Percentiles rank a stretch among this genome's conserved stretches.
phyloP scores from a whole-genome alignment of 805 yeast genomes.

The Suhomyces sp. region DNA sequence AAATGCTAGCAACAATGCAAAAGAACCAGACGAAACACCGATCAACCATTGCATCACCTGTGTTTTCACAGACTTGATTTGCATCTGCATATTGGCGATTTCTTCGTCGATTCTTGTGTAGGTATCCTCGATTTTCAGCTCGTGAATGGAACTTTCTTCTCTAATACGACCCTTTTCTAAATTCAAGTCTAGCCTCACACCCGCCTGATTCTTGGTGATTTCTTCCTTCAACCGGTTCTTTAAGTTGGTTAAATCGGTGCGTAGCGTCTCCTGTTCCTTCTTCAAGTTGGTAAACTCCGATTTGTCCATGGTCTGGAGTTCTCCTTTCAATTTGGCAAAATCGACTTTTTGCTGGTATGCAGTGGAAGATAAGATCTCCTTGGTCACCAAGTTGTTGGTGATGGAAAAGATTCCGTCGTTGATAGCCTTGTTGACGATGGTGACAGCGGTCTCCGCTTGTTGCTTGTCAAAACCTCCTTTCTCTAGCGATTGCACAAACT shows the following conservation, averaged over 20 bases:
- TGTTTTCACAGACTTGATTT: conserved; percentile 91
- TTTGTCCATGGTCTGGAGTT: conserved; percentile 82
- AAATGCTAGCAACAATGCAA: conserved; percentile 90
- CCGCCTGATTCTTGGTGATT: conserved; percentile 84
- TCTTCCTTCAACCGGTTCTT: conserved; percentile 86
- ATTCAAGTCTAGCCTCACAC: conserved; percentile 86
- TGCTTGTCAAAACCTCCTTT: conserved; percentile 67
- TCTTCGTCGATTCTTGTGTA: conserved; percentile 95
- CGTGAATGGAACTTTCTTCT: conserved; percentile 91
- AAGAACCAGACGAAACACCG: conserved; percentile 98
- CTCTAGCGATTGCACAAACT: conserved; percentile 65
- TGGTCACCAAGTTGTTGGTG: conserved; percentile 76
- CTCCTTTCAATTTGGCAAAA: conserved; percentile 91
- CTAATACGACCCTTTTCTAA: conserved; percentile 93
- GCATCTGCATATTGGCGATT: conserved; percentile 90
- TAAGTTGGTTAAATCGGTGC: conserved; percentile 81
- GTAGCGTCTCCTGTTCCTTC: conserved; percentile 82
- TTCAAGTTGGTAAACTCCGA: conserved; percentile 79
- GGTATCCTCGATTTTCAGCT: conserved; percentile 89
- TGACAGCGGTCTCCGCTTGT: conserved; percentile 80
- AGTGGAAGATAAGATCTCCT: conserved; percentile 77
- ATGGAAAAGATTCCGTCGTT: conserved; percentile 77
- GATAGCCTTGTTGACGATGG: conserved; percentile 69
- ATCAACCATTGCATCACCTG: conserved; percentile 98
- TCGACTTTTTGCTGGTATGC: conserved; percentile 96